Conservation (phyloP, 1,139 yeast species). For the Candida gigantensis region DNA sequence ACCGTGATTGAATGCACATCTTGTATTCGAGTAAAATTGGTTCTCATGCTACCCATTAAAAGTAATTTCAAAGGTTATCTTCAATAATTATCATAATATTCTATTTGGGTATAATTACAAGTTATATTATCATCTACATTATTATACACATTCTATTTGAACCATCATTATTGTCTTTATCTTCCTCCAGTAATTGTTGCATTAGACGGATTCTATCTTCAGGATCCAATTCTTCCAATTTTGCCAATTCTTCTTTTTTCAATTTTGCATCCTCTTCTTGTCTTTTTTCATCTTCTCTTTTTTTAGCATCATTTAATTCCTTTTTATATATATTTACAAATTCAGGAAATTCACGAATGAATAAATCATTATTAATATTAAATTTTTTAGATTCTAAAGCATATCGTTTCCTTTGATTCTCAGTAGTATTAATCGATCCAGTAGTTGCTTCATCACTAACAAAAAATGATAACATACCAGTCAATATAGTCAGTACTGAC, state of each 20-base stretch:
- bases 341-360: slow-evolving; percentile 69
- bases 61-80: too few species aligned
- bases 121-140: not conserved
- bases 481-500: slow-evolving; percentile 85
- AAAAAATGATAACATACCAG: slow-evolving; percentile 87
- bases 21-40: too few species aligned
- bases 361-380: slow-evolving; percentile 62
- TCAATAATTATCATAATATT: too few species aligned
- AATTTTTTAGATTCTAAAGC: slow-evolving; percentile 60
- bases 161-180: not conserved
- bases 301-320: slow-evolving; percentile 25
- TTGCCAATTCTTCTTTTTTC: slow-evolving; percentile 20
- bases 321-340: slow-evolving; percentile 47
- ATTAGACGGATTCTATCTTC: slow-evolving; percentile 33
- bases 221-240: slow-evolving; percentile 37
- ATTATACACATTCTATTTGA: slow-evolving; percentile 1
- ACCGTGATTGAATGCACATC: too few species aligned
- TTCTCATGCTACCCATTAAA: too few species aligned
- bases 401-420: slow-evolving; percentile 35
- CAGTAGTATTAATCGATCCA: slow-evolving; percentile 40
- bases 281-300: slow-evolving; percentile 11
- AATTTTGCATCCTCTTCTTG: slow-evolving; percentile 9
- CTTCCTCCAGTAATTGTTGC: not conserved
- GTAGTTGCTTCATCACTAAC: slow-evolving; percentile 50
- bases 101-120: not conserved